These are phyloP conservation scores for Monilinia vaccinii-corymbosi DNA, from an alignment of 2,329 filamentous ascomycete species.

Conservation along the genomic window DNA sequence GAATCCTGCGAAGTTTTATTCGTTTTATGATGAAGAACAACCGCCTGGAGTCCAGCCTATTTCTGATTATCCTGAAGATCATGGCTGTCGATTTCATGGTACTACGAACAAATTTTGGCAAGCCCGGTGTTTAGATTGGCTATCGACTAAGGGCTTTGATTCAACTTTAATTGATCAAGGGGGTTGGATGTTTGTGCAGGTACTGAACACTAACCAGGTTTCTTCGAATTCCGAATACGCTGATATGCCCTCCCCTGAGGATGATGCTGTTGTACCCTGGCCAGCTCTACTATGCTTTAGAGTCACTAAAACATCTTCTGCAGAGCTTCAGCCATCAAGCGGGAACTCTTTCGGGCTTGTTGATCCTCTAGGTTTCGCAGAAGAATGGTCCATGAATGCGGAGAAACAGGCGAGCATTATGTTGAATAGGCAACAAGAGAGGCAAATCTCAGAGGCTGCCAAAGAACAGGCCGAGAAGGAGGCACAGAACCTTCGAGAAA, in stretches of 20 bases:
- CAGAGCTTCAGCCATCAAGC: slow-evolving; percentile 7
- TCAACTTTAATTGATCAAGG: slow-evolving; percentile 20
- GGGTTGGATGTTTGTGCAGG: slow-evolving; percentile 29
- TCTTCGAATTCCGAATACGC: slow-evolving; percentile 21
- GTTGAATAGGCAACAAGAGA: slow-evolving; percentile 41
- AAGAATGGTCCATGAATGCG: slow-evolving; percentile 30
- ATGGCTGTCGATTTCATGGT: slow-evolving; percentile 14
- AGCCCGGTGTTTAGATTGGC: slow-evolving; percentile 28
- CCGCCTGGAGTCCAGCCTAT: slow-evolving; percentile 15
- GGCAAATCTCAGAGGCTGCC: slow-evolving; percentile 32
- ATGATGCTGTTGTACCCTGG: slow-evolving; percentile 27
- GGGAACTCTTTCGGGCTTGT: slow-evolving; percentile 6
- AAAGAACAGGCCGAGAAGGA: slow-evolving; percentile 37
- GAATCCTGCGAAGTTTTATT: slow-evolving; percentile 26
- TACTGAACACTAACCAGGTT: slow-evolving; percentile 18
- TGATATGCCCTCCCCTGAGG: slow-evolving; percentile 20
- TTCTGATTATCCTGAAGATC: slow-evolving; percentile 15
- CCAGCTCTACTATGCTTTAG: slow-evolving; percentile 29
- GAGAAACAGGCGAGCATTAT: slow-evolving; percentile 37
- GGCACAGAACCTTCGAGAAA: slow-evolving; percentile 35
- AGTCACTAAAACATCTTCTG: slow-evolving; percentile 10
- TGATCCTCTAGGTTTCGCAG: slow-evolving; percentile 31
- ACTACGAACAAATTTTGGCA: slow-evolving; percentile 25
- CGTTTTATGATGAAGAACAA: slow-evolving; percentile 17
- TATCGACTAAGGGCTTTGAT: slow-evolving; percentile 26